These are phyloP conservation scores for Corrigiola litoralis DNA, from an alignment of 179 eudicot genomes.

Conservation along the genomic window DNA sequence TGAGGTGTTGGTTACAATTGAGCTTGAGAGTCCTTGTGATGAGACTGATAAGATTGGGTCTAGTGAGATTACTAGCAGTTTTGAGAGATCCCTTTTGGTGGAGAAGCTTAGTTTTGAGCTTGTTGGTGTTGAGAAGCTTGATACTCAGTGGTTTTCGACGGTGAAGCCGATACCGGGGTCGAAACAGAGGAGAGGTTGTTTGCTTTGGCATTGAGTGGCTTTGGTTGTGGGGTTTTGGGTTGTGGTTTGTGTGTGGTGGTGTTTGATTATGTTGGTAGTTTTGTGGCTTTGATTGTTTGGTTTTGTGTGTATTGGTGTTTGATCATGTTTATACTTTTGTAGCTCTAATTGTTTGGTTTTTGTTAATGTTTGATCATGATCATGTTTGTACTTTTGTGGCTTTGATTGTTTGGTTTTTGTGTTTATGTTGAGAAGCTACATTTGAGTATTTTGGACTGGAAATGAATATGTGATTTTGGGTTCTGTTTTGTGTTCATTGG, in stretches of 20 bases:
- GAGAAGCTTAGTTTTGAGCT: constrained; percentile 70
- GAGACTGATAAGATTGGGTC: constrained; percentile 18
- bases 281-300: no score
- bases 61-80: constrained; percentile 19
- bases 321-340: no score
- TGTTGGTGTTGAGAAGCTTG: constrained; percentile 84
- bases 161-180: constrained; percentile 51
- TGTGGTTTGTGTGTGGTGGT: not conserved
- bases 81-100: constrained; percentile 45
- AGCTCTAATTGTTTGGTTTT: no score
- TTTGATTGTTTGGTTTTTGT: no score
- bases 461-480: no score
- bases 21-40: constrained; percentile 41
- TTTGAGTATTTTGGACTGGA: no score
- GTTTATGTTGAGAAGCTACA: no score
- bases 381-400: no score
- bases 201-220: not conserved
- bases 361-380: no score
- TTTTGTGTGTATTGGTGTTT: no score
- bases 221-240: not conserved
- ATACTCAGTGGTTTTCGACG: constrained; percentile 79
- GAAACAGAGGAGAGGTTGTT: constrained; percentile 61
- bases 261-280: not conserved
- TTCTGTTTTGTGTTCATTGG: no score
- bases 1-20: constrained; percentile 54